Base-by-base conservation (phyloP, 2,329 filamentous ascomycete species). In the Phaeosphaeriaceae sp. region DNA sequence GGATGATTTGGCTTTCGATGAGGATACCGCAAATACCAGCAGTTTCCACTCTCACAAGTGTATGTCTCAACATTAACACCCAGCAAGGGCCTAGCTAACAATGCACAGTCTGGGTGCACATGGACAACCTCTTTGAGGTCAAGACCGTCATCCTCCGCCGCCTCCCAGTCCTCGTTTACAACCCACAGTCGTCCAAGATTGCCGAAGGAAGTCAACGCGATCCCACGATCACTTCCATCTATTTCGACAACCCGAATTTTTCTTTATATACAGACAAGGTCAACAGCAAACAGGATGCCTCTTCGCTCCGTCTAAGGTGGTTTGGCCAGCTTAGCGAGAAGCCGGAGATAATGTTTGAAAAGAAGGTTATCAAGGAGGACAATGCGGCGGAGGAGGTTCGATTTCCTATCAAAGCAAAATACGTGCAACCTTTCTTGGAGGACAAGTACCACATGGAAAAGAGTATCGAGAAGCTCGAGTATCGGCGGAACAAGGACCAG, bases 71-170 rank as follows among this genome's bases (percentile, higher is more conserved):
- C 16, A 6, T 26, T 15, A 6, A 3, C 23, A 26, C 6, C 23
- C 6, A 8, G 7, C 23, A 26, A 26, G 23, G 23, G 23, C 6
- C 15, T 21, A 39, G 26, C 67, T 79, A 66, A 80, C 44, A 48
- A 29, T 17, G 46, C 6, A 47, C 40, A 89, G 86, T 96, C 78
- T 99, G 94, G 94, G 88, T 99, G 5, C 94, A 99, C 72, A 84
- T 86, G 26, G 94, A 99, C 66, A 97, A 99, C 75, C 80, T 97
- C 21, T 85, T 97, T 61, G 94, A 99, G 77, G 91, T 97, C 71
- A 97, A 97, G 81, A 97, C 94, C 4, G 87, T 91, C 66, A 95
- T 99, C 54, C 83, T 97, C 26, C 90, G 94, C 54, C 90, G 90
- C 49, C 82, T 99, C 17, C 94, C 94, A 1, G 86, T 95, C 23